phyloP scores from a whole-genome alignment of 768 basidiomycete genomes.

The Kwoniella pini region DNA sequence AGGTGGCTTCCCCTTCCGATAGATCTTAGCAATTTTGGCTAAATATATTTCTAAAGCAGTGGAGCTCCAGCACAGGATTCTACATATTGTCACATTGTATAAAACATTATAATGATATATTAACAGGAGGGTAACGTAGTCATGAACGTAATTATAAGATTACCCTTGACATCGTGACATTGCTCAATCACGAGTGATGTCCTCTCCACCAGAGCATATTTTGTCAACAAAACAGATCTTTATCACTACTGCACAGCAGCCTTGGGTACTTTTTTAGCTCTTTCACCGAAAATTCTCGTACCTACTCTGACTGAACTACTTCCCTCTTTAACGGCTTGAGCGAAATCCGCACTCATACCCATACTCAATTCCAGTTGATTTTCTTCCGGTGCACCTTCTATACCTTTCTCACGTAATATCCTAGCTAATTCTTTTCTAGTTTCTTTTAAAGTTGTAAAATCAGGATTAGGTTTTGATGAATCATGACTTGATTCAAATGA shows the following conservation, averaged over 20 bases:
- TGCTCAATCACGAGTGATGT: no score
- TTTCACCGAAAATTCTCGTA: conserved; percentile 79
- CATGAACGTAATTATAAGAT: no score
- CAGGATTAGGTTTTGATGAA: conserved; percentile 62
- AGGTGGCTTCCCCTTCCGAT: conserved; percentile 48
- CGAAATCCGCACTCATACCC: conserved; percentile 98
- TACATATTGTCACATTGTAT: no score
- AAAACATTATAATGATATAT: no score
- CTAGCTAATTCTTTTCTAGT: conserved; percentile 63
- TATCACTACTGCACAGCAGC: background rate
- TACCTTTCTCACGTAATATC: conserved; percentile 25
- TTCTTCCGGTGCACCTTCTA: conserved; percentile 22
- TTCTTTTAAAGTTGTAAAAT: conserved; percentile 70
- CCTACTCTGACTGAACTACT: conserved; percentile 89
- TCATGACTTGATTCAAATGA: conserved; percentile 70
- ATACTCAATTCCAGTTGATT: conserved; percentile 60
- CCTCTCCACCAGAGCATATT: no score
- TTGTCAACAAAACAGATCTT: no score
- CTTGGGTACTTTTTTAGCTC: conserved; percentile 60
- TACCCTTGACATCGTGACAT: no score
- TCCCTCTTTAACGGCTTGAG: conserved; percentile 76
- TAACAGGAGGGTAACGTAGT: no score
- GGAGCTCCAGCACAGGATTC: no score
- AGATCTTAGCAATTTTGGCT: background rate
- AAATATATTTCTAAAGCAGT: no score